A percentile compares a stretch with the other conserved stretches of the same genome.
Evolutionary conservation across 306 rosid genomes (phyloP).

Genomic region (Quercus parvula): DNA sequence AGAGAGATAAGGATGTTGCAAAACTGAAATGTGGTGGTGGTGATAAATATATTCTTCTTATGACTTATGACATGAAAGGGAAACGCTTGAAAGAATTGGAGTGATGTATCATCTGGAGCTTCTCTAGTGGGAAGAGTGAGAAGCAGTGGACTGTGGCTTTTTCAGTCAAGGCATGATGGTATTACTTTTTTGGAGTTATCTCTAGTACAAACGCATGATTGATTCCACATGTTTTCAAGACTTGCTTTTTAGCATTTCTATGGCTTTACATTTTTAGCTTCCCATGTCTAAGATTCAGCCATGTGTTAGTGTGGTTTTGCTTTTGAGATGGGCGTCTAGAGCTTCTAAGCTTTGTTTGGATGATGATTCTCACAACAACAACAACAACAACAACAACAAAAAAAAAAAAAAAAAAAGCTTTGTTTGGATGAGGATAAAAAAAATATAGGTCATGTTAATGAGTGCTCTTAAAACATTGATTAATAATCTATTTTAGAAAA

Average conservation of each 20-base stretch:
- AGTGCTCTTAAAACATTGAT: accelerated
- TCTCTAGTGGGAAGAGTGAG: slow-evolving; percentile 45
- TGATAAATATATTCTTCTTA: neutral
- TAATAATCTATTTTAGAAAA: accelerated
- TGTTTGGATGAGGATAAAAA: too few species aligned
- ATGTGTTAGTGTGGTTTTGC: neutral
- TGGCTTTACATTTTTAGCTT: neutral
- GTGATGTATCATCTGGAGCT: neutral
- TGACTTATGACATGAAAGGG: neutral
- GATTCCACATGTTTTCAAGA: slow-evolving; percentile 14
- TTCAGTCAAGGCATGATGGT: slow-evolving; percentile 12
- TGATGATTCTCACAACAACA: too few species aligned
- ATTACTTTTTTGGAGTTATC: slow-evolving; percentile 4
- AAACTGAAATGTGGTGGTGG: neutral
- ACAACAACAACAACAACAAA: too few species aligned
- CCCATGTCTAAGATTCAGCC: neutral
- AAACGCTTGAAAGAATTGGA: neutral
- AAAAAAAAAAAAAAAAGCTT: too few species aligned
- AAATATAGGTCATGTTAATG: too few species aligned
- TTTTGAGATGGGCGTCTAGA: too few species aligned
- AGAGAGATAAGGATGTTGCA: neutral
- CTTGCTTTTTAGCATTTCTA: neutral
- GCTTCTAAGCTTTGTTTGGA: too few species aligned
- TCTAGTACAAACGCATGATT: neutral
- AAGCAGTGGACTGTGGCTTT: slow-evolving; percentile 38